Conservation (phyloP, 495 filamentous ascomycete species). For the Hyaloscypha variabilis region DNA sequence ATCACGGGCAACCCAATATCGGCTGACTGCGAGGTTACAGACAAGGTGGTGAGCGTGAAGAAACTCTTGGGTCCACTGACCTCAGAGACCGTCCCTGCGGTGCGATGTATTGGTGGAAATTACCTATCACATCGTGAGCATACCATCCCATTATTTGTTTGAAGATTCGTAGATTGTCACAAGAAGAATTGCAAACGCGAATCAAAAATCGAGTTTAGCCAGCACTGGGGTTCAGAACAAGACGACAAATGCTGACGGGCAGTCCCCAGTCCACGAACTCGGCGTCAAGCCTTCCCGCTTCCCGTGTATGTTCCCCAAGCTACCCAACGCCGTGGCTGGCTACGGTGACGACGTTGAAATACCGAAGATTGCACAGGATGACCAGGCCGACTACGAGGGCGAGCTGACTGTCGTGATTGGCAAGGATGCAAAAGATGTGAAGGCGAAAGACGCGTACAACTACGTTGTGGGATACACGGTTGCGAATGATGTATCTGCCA, state of each 20-base stretch:
- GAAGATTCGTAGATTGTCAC: too few relatives aligned
- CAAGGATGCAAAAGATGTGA: conserved; percentile 46
- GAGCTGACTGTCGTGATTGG: conserved; percentile 46
- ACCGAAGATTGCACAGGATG: conserved; percentile 26
- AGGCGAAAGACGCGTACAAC: conserved; percentile 39
- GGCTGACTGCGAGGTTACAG: background rate
- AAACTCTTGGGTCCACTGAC: background rate
- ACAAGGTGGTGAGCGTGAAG: background rate
- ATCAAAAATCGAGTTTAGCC: too few relatives aligned
- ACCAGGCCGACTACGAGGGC: conserved; percentile 24
- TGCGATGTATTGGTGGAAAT: conserved; percentile 41
- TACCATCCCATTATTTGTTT: too few relatives aligned
- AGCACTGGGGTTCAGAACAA: background rate
- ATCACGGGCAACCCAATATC: background rate
- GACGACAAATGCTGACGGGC: background rate
- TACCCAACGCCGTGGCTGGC: conserved; percentile 40
- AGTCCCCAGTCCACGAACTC: conserved; percentile 46
- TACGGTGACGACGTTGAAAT: conserved; percentile 22
- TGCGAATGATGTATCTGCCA: conserved; percentile 50
- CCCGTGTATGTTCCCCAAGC: conserved; percentile 54
- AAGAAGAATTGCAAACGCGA: too few relatives aligned
- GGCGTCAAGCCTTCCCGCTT: conserved; percentile 46
- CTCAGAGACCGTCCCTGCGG: background rate
- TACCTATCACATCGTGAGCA: conserved; percentile 40
- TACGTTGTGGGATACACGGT: conserved; percentile 50